Base-by-base conservation (phyloP, 2,329 filamentous ascomycete genomes). In the Fusarium cyanostomum region DNA sequence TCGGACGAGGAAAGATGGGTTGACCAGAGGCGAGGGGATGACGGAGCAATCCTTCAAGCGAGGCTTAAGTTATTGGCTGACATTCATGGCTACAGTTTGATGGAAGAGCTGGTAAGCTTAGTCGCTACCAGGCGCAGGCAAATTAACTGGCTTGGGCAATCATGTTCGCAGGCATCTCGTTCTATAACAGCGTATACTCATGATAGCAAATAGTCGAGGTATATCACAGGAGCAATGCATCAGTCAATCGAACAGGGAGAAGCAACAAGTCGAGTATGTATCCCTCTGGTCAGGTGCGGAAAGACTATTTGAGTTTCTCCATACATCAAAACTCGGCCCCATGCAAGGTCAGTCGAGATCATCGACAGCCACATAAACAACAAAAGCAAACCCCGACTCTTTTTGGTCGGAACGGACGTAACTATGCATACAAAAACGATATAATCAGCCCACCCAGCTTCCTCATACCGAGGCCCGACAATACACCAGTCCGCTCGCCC, bases 361-460 rank as follows among this genome's bases (percentile, higher is more conserved):
- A 35, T 61, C 60, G 56, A 39, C 60, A 51, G 35, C 38, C 41
- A 48, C 26, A 42, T 15, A 38, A 51, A 33, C 52, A 45, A 53
- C 7, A 43, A 52, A 28, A 46, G 34, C 26, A 43, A 59, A 48
- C 16, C 31, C 28, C 48, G 62, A 35, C 61, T 50, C 44, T 35
- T 31, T 41, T 45, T 52, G 60, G 34, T 43, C 52, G 46, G 45
- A 61, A 45, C 39, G 50, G 31, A 62, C 51, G 27, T 50, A 52
- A 64, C 39, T 51, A 52, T 60, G 61, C 51, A 53, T 49, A 49
- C 49, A 61, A 62, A 60, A 43, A 21, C 31, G 39, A 50, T 45
- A 52, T 55, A 27, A 63, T 16, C 45, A 41, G 15, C 50, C 45
- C 28, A 16, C 39, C 41, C 55, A 10, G 50, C 56, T 45, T 56